Percentiles rank a stretch among this genome's conserved stretches.
These are phyloP conservation scores for Cadophora gregata DNA, from an alignment of 2,329 filamentous ascomycete species.

Conservation along the genomic window DNA sequence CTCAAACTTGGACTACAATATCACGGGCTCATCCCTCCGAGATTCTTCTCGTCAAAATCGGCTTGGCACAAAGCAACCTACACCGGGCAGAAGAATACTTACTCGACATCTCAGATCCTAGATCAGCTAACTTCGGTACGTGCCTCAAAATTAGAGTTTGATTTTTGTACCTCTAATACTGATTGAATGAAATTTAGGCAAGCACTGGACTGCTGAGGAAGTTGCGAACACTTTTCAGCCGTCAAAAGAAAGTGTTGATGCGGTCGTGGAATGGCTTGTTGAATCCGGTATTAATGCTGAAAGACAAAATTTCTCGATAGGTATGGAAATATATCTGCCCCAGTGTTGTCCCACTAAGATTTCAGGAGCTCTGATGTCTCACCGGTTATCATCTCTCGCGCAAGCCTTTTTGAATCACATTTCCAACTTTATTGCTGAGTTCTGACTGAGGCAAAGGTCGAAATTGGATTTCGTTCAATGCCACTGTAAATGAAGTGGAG, in stretches of 20 bases:
- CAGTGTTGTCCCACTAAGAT: no score
- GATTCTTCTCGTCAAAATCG: constrained; percentile 35
- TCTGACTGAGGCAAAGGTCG: no score
- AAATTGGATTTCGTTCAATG: no score
- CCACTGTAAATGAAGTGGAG: no score
- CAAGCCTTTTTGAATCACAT: no score
- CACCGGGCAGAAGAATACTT: constrained; percentile 32
- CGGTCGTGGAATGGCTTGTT: constrained; percentile 45
- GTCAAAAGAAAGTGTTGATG: constrained; percentile 40
- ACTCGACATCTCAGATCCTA: constrained; percentile 32
- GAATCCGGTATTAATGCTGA: constrained; percentile 46
- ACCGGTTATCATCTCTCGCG: no score
- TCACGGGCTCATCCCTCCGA: constrained; percentile 27
- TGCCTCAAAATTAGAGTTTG: background rate
- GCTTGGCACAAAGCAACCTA: constrained; percentile 32
- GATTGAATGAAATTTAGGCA: constrained; percentile 45
- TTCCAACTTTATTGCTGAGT: background rate
- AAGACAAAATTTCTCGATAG: no score
- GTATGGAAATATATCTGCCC: no score
- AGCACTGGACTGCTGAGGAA: constrained; percentile 45
- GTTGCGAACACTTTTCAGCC: constrained; percentile 46
- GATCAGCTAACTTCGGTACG: background rate
- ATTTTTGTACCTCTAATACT: constrained; percentile 38
- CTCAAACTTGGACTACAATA: constrained; percentile 26
- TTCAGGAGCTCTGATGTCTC: no score